Base-by-base conservation (phyloP, 441 rosid genomes). In the Populus tomentosa region DNA sequence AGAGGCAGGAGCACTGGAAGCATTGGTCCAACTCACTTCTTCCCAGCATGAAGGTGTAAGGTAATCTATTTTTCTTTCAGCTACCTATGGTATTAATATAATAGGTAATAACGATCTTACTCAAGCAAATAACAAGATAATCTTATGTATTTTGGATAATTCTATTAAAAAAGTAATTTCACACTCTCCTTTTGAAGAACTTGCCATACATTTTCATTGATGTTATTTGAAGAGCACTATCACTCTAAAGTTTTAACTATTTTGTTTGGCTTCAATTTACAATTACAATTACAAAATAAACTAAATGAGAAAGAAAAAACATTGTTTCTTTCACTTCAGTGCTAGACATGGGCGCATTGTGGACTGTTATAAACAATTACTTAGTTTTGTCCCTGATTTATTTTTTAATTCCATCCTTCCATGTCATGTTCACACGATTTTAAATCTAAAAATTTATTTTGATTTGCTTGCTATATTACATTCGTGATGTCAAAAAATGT, bases 1-100 rank as follows among this genome's bases (percentile, higher is more conserved):
- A 87, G 99, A 95, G 84, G 88, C 86, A 28, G 97, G 94, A 87
- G 97, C 98, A 69, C 91, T 95, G 30, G 97, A 95, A 87, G 97
- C 98, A 69, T 91, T 95, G 71, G 97, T 95, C 76, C 95, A 91
- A 80, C 95, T 94, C 56, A 92, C 95, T 10, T 85, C 87, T 72
- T 90, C 97, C 24, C 94, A 86, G 59, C 92, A 95, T 83, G 99
- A 95, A 85, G 99, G 99, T 82, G 99, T 95, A 84, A 92, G 94
- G 97, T 92, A 86, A 32, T 75, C 14, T 33, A 35, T 23, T 32
- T 69, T 67, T 74, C 65, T 74, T 67, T 56, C 21, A 16, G 24
- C 30, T 62, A 75, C 72, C 20, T 40, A 18, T 9, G 36, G 38
- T 26, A 69, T 62, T 8, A 38, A 38, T 8, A 11, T 10, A n/a